phyloP scores from a whole-genome alignment of 2,329 filamentous ascomycete genomes.

The Hypoxylon sp. region DNA sequence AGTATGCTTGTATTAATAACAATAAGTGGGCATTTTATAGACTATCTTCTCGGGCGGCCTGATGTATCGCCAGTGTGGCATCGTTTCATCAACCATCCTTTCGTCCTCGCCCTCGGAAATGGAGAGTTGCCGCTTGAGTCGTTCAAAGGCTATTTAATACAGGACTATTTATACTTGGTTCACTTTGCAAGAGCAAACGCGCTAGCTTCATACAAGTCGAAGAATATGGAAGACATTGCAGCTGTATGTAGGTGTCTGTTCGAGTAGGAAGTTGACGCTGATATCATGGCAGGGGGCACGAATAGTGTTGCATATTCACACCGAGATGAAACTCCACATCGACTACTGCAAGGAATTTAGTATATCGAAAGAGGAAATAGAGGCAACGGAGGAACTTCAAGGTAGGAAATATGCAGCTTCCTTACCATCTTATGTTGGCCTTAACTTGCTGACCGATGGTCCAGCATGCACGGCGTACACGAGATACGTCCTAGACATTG shows the following conservation, averaged over 20 bases:
- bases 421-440: neutral
- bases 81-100: constrained; percentile 83
- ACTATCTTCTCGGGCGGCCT: constrained; percentile 82
- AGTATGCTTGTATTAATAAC: constrained; percentile 33
- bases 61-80: constrained; percentile 84
- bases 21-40: constrained; percentile 80
- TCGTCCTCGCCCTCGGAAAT: constrained; percentile 82
- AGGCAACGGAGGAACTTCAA: constrained; percentile 80
- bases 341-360: constrained; percentile 87
- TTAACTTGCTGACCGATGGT: constrained; percentile 14
- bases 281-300: constrained; percentile 67
- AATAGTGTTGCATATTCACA: constrained; percentile 82
- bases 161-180: constrained; percentile 93
- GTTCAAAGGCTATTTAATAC: constrained; percentile 91
- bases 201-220: constrained; percentile 87
- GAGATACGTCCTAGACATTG: constrained; percentile 88
- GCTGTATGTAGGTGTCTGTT: constrained; percentile 64
- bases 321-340: constrained; percentile 86
- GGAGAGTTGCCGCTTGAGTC: constrained; percentile 81
- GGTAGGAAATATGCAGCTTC: constrained; percentile 61
- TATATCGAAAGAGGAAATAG: constrained; percentile 80
- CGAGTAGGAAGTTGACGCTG: constrained; percentile 5
- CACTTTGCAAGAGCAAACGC: constrained; percentile 92
- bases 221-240: constrained; percentile 79
- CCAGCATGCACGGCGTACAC: constrained; percentile 76